Conservation (phyloP, 371 early-diverging fungal genomes). For the Encephalitozoon intestinalis region DNA sequence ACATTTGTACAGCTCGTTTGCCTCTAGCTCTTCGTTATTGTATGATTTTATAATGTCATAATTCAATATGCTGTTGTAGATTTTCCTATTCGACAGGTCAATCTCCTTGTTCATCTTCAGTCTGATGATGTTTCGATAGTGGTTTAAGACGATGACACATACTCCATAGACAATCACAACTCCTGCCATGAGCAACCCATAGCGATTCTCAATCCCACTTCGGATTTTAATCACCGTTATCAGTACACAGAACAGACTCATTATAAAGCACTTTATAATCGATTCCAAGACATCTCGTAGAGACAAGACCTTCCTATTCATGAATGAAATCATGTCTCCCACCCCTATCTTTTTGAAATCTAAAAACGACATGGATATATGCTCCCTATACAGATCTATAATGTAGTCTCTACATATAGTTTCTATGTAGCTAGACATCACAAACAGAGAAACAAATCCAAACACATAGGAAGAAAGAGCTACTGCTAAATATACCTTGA, state of each 20-base stretch:
- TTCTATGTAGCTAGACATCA: not conserved
- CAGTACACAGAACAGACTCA: not conserved
- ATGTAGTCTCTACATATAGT: not conserved
- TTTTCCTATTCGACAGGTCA: constrained; percentile 30
- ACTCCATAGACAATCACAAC: constrained; percentile 32
- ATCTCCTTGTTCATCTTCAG: constrained; percentile 35
- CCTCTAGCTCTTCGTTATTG: constrained; percentile 47
- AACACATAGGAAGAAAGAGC: not conserved
- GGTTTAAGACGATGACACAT: constrained; percentile 45
- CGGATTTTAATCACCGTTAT: not conserved
- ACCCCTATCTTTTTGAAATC: constrained; percentile 32
- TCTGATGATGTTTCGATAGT: constrained; percentile 53
- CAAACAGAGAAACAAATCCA: not conserved
- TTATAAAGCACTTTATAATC: constrained; percentile 1
- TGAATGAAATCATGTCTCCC: constrained; percentile 27
- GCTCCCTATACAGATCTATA: not conserved
- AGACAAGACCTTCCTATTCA: constrained; percentile 18
- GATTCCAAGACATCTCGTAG: not conserved
- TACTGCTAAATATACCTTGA: not conserved
- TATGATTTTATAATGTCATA: constrained; percentile 49
- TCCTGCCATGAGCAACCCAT: constrained; percentile 25
- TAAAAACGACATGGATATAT: not conserved
- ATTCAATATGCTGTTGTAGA: constrained; percentile 48
- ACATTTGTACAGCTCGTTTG: constrained; percentile 29
- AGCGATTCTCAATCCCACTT: not conserved